phyloP scores from a whole-genome alignment of 768 basidiomycete genomes.

The Brasilioporus rufonigricans region DNA sequence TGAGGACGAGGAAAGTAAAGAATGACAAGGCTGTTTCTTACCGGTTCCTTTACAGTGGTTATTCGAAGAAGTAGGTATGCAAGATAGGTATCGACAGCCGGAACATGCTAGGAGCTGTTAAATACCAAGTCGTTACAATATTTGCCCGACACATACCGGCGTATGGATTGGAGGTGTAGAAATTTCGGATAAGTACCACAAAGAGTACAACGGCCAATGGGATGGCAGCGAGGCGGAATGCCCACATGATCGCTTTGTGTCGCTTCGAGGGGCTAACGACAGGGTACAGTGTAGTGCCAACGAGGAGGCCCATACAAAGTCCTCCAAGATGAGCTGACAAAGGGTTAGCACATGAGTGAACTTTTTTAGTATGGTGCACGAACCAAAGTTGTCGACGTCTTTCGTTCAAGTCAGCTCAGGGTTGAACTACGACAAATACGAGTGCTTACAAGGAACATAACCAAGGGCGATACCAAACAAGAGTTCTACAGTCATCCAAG shows the following conservation, averaged over 20 bases:
- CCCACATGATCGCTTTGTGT: conserved; percentile 72
- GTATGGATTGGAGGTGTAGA: conserved; percentile 86
- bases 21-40: conserved; percentile 5
- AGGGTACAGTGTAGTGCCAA: conserved; percentile 84
- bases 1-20: conserved; percentile 1
- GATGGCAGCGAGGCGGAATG: conserved; percentile 67
- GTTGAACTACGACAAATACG: neutral
- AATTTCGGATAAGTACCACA: conserved; percentile 81
- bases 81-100: conserved; percentile 88
- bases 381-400: conserved; percentile 91
- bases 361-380: conserved; percentile 16
- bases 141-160: conserved; percentile 49
- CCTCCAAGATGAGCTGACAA: conserved; percentile 81
- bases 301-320: conserved; percentile 78
- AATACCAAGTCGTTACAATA: neutral
- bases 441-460: conserved; percentile 71
- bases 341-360: neutral
- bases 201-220: conserved; percentile 78
- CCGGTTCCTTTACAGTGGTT: conserved; percentile 59
- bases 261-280: conserved; percentile 78
- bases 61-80: conserved; percentile 75
- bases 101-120: conserved; percentile 57
- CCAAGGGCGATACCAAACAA: conserved; percentile 82
- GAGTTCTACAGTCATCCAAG: conserved; percentile 86
- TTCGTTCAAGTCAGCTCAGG: conserved; percentile 16